Base-by-base conservation (phyloP, 23 red algal genomes). In the Agarophyton chilense region DNA sequence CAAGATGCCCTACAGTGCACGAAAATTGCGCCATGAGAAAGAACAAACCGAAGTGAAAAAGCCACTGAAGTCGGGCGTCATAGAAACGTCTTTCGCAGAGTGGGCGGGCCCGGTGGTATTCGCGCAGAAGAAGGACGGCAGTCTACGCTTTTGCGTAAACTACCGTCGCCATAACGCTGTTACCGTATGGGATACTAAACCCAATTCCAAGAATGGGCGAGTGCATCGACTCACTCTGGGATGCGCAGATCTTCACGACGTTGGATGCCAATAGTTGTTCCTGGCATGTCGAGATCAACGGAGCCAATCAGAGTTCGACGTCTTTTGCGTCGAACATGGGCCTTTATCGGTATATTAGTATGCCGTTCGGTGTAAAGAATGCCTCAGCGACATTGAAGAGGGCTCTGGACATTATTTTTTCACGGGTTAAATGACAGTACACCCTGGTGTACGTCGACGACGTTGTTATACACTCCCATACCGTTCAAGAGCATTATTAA, bases 141-240 rank as follows among this genome's bases (percentile, higher is more conserved):
- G 44, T 19, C 34, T 68, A 42, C 52, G 79, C 10, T 83, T 83
- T 19, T 60, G 79, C 52, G 39, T 83, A 47, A 51, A 83, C 51
- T 83, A 63, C 54, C 16, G 79, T 14, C 53, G 43, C 18, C 79
- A 64, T 13, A 58, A 83, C 79, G 52, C 29, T 29, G 43, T 24
- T 6, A 83, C 79, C 26, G 28, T 83, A 46, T 19, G 40, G n/a
- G 79, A 83, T n/a, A 43, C 79, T 29, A 64, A 83, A n/a, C 24
- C 79, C 79, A 16, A 16, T 83, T 19, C 79, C 79, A 8, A 47
- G 79, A 32, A 83, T 83, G 79, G 79, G 63, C 32, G 79, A 83
- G 26, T 83, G 79, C 40, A 66, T 83, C 5, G 79, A 83, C 40
- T 66, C 79, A 10, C 19, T 83, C 25, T 52, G 50, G 6, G 79